Conservation (phyloP, 2,329 filamentous ascomycete species). For the Sporothrix schenckii region DNA sequence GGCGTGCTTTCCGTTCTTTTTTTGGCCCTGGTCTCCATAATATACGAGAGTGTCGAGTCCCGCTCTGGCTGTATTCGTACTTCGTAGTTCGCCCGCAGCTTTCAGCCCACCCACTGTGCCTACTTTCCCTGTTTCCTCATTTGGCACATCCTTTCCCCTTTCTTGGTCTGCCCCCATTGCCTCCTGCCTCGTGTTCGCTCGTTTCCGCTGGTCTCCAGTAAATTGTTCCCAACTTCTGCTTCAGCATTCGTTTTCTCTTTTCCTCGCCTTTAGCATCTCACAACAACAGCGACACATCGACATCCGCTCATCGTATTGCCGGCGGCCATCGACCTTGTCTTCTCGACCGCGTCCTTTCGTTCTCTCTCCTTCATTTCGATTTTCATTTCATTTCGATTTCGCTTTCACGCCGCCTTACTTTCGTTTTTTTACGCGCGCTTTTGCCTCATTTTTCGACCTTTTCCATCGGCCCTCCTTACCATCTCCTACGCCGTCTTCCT, state of each 20-base stretch:
- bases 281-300: conserved; percentile 19
- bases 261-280: conserved; percentile 11
- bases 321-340: conserved; percentile 5
- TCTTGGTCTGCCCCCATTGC: conserved; percentile 16
- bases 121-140: conserved; percentile 29
- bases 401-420: neutral
- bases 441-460: neutral
- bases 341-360: neutral
- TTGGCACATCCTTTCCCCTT: conserved; percentile 26
- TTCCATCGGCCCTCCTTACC: neutral
- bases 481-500: neutral
- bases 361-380: conserved; percentile 1
- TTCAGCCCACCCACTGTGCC: conserved; percentile 18
- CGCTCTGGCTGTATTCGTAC: conserved; percentile 10
- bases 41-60: conserved; percentile 13
- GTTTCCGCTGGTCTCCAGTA: conserved; percentile 11
- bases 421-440: neutral
- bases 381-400: conserved; percentile 1
- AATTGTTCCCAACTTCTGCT: neutral
- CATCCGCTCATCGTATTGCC: conserved; percentile 3
- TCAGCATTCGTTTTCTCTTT: neutral
- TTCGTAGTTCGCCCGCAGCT: neutral
- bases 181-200: conserved; percentile 29
- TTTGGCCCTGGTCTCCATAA: conserved; percentile 26
- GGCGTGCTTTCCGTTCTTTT: conserved; percentile 25